A percentile compares a stretch with the other conserved stretches of the same genome.
Conservation (phyloP, 768 basidiomycete species). For the Mycena pura region DNA sequence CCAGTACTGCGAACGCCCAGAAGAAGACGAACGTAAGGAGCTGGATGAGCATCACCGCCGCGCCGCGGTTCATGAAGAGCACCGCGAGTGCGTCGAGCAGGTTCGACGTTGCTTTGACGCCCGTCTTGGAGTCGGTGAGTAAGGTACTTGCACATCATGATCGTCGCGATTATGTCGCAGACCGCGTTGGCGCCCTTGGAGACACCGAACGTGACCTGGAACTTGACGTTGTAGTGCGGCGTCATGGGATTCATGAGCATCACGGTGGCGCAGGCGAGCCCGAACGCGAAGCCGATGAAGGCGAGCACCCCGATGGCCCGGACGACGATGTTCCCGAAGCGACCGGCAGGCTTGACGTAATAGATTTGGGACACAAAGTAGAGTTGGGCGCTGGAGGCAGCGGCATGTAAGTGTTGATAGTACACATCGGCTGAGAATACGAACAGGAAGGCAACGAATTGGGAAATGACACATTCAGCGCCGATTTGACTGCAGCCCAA, state of each 20-base stretch:
- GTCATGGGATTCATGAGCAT: slow-evolving; percentile 10
- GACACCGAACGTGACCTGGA: slow-evolving; percentile 10
- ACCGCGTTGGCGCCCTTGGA: slow-evolving; percentile 15
- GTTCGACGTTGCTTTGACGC: slow-evolving; percentile 8
- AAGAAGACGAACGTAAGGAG: slow-evolving; percentile 17
- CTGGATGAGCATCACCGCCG: slow-evolving; percentile 15
- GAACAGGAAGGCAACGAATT: slow-evolving; percentile 6
- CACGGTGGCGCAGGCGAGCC: slow-evolving; percentile 4
- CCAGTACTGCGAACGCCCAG: slow-evolving; percentile 20
- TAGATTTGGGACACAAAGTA: slow-evolving; percentile 19
- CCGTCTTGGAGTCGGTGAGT: slow-evolving; percentile 1
- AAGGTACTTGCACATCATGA: slow-evolving; percentile 16
- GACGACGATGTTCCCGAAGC: not conserved
- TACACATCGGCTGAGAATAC: not conserved
- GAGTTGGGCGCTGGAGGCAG: slow-evolving; percentile 14
- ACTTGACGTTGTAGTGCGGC: slow-evolving; percentile 4
- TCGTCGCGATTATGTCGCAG: slow-evolving; percentile 15
- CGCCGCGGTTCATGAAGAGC: slow-evolving; percentile 21
- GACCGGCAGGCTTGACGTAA: slow-evolving; percentile 12
- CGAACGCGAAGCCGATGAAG: slow-evolving; percentile 11
- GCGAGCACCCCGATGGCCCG: not conserved
- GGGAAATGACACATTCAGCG: slow-evolving; percentile 15
- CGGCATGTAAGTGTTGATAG: not conserved
- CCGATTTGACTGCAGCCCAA: slow-evolving; percentile 1
- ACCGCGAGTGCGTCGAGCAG: slow-evolving; percentile 6